Base-by-base conservation (phyloP, 164 flowering plant species). In the Chimonanthus praecox region DNA sequence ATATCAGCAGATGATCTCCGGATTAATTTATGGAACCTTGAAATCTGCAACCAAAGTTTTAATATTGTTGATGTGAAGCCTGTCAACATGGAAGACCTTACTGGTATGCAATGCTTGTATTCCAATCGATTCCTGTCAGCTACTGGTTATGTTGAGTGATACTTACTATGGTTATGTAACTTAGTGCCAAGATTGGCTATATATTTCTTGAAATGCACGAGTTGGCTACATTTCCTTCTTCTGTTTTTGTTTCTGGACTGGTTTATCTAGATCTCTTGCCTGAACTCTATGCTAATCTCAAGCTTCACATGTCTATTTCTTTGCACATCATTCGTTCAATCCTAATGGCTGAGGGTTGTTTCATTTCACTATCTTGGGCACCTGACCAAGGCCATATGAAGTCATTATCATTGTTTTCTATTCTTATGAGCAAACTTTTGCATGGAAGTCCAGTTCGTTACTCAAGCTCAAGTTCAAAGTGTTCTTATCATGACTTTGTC, bases 31-130 rank as follows among this genome's bases (percentile, higher is more conserved):
- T 90, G 94, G 94, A 92, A 92, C 81, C 75, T 92, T 82, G 97
- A 90, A 83, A 88, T 92, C 72, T 86, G 97, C 79, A 89, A 82
- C 76, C 97, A 92, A 74, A 92, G 94, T 81, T 92, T 92, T 79
- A 92, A 92, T 64, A 89, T 92, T 80, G 92, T 92, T 76, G 97
- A 92, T 78, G 94, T 92, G 72, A 92, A 90, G 87, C 97, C 97
- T 75, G 83, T 88, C 74, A 92, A 92, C 81, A 92, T 90, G 97
- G 97, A 90, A 81, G 97, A 92, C 79, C 86, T 92, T 72, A 92
- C 94, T 60, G 97, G 97, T 92, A 82, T 15, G 20, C 10, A 21
- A 60, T 58, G 51, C 15, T 58, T 15, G 13, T 43, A 33, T 66
- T 45, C 68, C 68, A 46, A 66, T 20, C 20, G 5, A 18, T 62